Evolutionary conservation across 768 basidiomycete species (phyloP), one percentile per base, ranked within the genome.

Genomic region (Paxillus ammoniavirescens): DNA sequence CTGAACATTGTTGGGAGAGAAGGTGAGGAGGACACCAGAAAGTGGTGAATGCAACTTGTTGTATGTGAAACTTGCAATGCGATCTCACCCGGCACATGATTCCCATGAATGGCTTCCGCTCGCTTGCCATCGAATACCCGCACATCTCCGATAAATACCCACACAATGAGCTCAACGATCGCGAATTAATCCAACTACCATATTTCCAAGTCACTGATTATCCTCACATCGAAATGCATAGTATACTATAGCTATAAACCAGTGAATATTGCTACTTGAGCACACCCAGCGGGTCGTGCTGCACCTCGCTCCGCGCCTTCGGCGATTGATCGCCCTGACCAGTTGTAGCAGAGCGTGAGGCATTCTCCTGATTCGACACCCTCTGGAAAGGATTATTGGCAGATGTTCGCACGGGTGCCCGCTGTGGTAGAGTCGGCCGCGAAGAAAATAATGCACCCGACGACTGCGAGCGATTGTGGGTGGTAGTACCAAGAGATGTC

Each of bases 1-100:
- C 75, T 80, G 70, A 90, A 70, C 88, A 91, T 90, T 23, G 67
- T 65, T 63, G 55, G 44, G 40, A 63, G 60, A 53, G 58, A 58
- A 33, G 33, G 14, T 36, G 50, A 58, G 47, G 8, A 36, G 31
- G 33, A 46, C 41, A 26, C 37, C 14, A 42, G 23, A 47, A 43
- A 50, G 41, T 17, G 21, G 14, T 21, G 21, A 38, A 46, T 17
- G 43, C n/a, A n/a, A n/a, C n/a, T n/a, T n/a, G 41, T 15, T 30
- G 53, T 33, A 42, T 49, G 35, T 45, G 40, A 8, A n/a, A 42
- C 21, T 60, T 55, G 63, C 55, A 60, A 45, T 43, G 37, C 45
- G 53, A 55, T 50, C 43, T 21, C 21, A 38, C 45, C 14, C 47
- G 12, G 56, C 60, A 43, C 50, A 61, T 57, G 60, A 64, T 67